Base-by-base conservation (phyloP, 129 eudicot genomes). In the Scalesia atractyloides region DNA sequence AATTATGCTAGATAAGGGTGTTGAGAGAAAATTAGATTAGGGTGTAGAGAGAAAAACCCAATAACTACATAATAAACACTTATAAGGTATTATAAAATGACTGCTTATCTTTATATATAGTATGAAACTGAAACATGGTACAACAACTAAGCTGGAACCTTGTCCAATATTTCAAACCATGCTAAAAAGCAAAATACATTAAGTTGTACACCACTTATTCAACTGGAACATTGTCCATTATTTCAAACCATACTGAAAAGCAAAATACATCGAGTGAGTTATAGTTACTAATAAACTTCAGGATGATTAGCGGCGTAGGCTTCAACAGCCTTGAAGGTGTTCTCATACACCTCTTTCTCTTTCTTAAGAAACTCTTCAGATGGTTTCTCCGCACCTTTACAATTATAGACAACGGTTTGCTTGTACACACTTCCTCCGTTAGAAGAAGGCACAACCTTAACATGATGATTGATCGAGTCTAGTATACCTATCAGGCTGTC, bases 341-440 rank as follows among this genome's bases (percentile, higher is more conserved):
- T 66, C 56, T 66, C 71, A 0, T n/a, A n/a, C n/a, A n/a, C n/a
- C n/a, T n/a, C n/a, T n/a, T n/a, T n/a, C n/a, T n/a, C n/a, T n/a
- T n/a, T n/a, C n/a, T n/a, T n/a, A n/a, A n/a, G n/a, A n/a, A n/a
- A n/a, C n/a, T n/a, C n/a, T n/a, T n/a, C n/a, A 5, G 57, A 14
- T 12, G 71, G 71, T 47, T 66, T 66, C 36, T 66, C 71, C 7
- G 6, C 56, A 3, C 71, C 71, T 47, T 66, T 66, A 14, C 57
- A 46, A 2, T 66, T 66, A 24, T 66, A 66, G 5, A 2, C 2
- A 15, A 66, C 49, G 0, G 64, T 43, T 47, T 66, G 71, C 7
- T 66, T 66, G 56, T 11, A 66, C 16, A 46, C 72, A 14, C 72
- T 10, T 69, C 74, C 64, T 69, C 74, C 74, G 0, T 52, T 64